A percentile compares a stretch with the other conserved stretches of the same genome.
Evolutionary conservation across 768 basidiomycete genomes (phyloP).

Genomic region (Tricholoma saponaceum): DNA sequence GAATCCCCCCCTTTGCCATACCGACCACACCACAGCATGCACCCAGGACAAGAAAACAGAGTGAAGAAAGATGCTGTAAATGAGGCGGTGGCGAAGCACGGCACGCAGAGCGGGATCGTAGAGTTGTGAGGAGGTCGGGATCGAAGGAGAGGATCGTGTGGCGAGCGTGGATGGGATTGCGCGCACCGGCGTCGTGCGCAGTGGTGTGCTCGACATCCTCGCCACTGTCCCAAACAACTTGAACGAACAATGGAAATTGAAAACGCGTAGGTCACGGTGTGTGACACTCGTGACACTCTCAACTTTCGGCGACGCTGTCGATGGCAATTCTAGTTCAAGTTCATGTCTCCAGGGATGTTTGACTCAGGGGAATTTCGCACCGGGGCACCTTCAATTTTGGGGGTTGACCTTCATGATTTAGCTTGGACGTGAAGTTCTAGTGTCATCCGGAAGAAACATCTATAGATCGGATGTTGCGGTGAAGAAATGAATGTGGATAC

Average conservation of each 20-base stretch:
- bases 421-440: too few relatives aligned
- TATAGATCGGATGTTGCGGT: too few relatives aligned
- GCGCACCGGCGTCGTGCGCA: slow-evolving; percentile 37
- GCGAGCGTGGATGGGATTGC: slow-evolving; percentile 44
- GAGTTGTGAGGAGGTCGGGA: slow-evolving; percentile 53
- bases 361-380: too few relatives aligned
- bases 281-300: neutral
- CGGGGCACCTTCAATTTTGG: too few relatives aligned
- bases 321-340: too few relatives aligned
- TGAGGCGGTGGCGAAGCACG: slow-evolving; percentile 57
- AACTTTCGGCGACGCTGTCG: too few relatives aligned
- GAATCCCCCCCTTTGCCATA: slow-evolving; percentile 40
- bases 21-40: slow-evolving; percentile 34
- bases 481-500: too few relatives aligned
- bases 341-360: too few relatives aligned
- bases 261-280: neutral
- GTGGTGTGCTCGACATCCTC: slow-evolving; percentile 16
- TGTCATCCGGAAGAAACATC: too few relatives aligned
- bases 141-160: slow-evolving; percentile 46
- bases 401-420: too few relatives aligned
- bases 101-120: slow-evolving; percentile 67
- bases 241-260: neutral
- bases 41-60: slow-evolving; percentile 47
- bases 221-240: slow-evolving; percentile 9
- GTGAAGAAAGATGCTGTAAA: slow-evolving; percentile 47